phyloP scores from a whole-genome alignment of 2,329 filamentous ascomycete genomes.

The Immersiporthe knoxdaviesiana region DNA sequence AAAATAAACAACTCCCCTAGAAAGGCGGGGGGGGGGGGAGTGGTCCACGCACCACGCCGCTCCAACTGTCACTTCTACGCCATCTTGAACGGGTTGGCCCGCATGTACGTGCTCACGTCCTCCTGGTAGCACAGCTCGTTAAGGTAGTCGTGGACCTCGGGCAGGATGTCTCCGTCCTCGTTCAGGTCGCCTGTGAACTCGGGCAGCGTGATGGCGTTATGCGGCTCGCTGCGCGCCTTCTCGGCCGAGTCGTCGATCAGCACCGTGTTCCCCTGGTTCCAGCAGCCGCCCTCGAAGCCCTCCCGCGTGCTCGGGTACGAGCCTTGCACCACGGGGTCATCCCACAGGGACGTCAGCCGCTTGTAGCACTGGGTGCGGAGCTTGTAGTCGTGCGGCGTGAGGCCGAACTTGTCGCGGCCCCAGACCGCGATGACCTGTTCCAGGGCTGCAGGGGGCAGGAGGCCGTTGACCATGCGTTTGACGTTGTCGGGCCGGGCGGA shows the following conservation, averaged over 20 bases:
- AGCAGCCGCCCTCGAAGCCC: conserved; percentile 47
- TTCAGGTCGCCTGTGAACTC: conserved; percentile 64
- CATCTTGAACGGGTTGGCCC: conserved; percentile 52
- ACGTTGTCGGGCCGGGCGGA: conserved; percentile 80
- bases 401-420: conserved; percentile 75
- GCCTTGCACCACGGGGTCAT: conserved; percentile 45
- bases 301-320: conserved; percentile 48
- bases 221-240: conserved; percentile 82
- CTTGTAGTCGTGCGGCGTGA: conserved; percentile 67
- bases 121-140: conserved; percentile 56
- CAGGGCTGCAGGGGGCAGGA: conserved; percentile 62
- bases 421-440: conserved; percentile 69
- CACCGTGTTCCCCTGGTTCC: conserved; percentile 85
- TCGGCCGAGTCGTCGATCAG: conserved; percentile 83
- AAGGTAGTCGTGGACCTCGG: conserved; percentile 64
- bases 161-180: conserved; percentile 52
- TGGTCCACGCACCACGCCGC: background rate
- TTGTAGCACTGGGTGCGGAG: conserved; percentile 87
- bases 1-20: background rate
- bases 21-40: too few relatives aligned
- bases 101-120: conserved; percentile 67
- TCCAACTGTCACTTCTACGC: conserved; percentile 33
- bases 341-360: conserved; percentile 75
- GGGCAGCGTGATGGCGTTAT: conserved; percentile 79
- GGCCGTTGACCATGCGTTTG: conserved; percentile 62